Evolutionary conservation across 495 filamentous ascomycete genomes (phyloP).

Genomic region (Aspergillus leporis): DNA sequence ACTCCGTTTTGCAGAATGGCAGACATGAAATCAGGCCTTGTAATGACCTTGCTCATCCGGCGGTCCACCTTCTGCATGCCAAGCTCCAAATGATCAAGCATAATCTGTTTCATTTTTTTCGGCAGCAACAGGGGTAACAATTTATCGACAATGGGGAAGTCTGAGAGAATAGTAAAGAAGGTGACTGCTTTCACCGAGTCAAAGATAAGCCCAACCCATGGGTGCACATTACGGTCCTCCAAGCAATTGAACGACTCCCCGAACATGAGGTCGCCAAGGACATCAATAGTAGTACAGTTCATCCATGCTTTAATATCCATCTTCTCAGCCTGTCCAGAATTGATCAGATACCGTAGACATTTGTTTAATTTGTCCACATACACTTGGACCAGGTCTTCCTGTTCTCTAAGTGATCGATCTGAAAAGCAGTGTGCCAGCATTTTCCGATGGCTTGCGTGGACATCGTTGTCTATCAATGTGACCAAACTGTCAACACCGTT

Average conservation of each 20-base stretch:
- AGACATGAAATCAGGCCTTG: not conserved
- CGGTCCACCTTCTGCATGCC: not conserved
- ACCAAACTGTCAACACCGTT: too few species aligned
- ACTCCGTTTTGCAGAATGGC: not conserved
- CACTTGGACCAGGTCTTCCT: too few species aligned
- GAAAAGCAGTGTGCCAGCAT: too few species aligned
- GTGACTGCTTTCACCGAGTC: slow-evolving; percentile 13
- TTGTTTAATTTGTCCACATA: not conserved
- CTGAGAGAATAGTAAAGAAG: not conserved
- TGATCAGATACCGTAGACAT: not conserved
- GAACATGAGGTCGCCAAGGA: slow-evolving; percentile 59
- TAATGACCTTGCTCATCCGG: not conserved
- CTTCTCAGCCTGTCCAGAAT: not conserved
- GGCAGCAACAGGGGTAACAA: not conserved
- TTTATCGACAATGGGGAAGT: not conserved
- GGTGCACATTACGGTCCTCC: not conserved
- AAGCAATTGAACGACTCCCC: slow-evolving; percentile 47
- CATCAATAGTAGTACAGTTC: slow-evolving; percentile 58
- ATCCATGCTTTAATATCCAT: slow-evolving; percentile 23
- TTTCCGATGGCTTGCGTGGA: too few species aligned
- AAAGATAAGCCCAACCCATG: slow-evolving; percentile 34
- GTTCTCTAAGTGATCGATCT: too few species aligned
- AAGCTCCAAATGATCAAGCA: not conserved
- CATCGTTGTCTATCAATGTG: too few species aligned
- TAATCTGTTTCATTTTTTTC: not conserved